phyloP scores from a whole-genome alignment of 2,329 filamentous ascomycete species.

The Diaporthe australafricana region DNA sequence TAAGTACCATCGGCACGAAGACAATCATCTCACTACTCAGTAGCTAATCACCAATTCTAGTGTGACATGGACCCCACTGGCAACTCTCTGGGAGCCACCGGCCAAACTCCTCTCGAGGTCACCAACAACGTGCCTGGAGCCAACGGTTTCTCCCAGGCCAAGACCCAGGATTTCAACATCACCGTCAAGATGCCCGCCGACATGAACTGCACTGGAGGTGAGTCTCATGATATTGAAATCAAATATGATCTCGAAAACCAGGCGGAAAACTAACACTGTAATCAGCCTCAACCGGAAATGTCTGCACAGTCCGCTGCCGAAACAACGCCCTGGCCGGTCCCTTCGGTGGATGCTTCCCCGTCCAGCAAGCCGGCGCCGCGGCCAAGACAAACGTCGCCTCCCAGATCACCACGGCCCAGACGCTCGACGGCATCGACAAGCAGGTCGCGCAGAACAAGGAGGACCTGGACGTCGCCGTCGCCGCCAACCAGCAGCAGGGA shows the following conservation, averaged over 20 bases:
- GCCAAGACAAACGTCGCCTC: constrained; percentile 56
- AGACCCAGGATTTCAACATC: constrained; percentile 66
- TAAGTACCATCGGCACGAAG: not conserved
- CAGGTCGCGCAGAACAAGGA: constrained; percentile 64
- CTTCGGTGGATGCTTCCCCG: constrained; percentile 66
- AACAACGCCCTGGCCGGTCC: constrained; percentile 68
- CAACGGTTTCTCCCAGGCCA: constrained; percentile 68
- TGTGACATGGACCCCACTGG: constrained; percentile 61
- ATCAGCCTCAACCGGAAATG: constrained; percentile 61
- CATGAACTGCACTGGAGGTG: constrained; percentile 61
- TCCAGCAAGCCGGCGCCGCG: constrained; percentile 63
- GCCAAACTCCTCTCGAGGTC: constrained; percentile 58
- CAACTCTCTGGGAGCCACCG: constrained; percentile 49
- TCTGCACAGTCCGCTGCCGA: constrained; percentile 70
- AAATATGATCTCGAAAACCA: too few species aligned
- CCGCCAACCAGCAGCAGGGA: constrained; percentile 57
- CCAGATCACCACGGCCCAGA: constrained; percentile 59
- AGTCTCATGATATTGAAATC: constrained; percentile 37
- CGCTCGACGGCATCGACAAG: constrained; percentile 55
- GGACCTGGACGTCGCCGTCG: constrained; percentile 61
- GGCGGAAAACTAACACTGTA: constrained; percentile 43
- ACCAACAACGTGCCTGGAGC: constrained; percentile 67
- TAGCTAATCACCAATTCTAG: not conserved
- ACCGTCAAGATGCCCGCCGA: constrained; percentile 60
- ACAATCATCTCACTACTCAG: too few species aligned